Percentiles rank a stretch among this genome's conserved stretches.
phyloP scores from a whole-genome alignment of 2,329 filamentous ascomycete species.

The Sporothrix pseudoabietina region DNA sequence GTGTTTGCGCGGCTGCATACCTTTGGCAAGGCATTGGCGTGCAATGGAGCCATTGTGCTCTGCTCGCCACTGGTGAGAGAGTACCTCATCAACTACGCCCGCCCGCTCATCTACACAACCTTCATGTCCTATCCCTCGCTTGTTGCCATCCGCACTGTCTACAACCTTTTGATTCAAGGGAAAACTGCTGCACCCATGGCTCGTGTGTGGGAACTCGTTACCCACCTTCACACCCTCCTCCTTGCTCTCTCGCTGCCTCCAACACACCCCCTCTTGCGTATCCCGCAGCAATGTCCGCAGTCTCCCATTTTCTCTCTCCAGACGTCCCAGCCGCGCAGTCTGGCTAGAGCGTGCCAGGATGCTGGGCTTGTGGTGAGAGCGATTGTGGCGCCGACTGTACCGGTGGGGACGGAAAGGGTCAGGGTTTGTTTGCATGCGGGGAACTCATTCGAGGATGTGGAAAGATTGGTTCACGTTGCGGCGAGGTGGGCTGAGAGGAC shows the following conservation, averaged over 20 bases:
- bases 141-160: conserved; percentile 59
- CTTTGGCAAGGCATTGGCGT: conserved; percentile 8
- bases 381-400: conserved; percentile 70
- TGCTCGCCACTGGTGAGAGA: conserved; percentile 51
- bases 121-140: conserved; percentile 65
- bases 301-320: conserved; percentile 39
- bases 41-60: conserved; percentile 54
- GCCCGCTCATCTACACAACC: conserved; percentile 75
- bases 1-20: conserved; percentile 6
- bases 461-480: neutral
- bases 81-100: conserved; percentile 69
- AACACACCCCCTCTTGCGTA: neutral
- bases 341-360: conserved; percentile 63
- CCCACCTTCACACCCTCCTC: neutral
- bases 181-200: conserved; percentile 49
- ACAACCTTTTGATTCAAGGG: conserved; percentile 57
- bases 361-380: conserved; percentile 62
- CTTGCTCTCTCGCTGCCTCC: neutral
- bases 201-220: conserved; percentile 1
- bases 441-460: neutral
- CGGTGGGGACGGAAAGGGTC: conserved; percentile 63
- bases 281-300: neutral
- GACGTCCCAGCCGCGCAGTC: conserved; percentile 57
- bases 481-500: neutral
- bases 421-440: conserved; percentile 47